A percentile compares a stretch with the other conserved stretches of the same genome.
phyloP scores from a whole-genome alignment of 164 flowering plant species.

The Litsea cubeba region DNA sequence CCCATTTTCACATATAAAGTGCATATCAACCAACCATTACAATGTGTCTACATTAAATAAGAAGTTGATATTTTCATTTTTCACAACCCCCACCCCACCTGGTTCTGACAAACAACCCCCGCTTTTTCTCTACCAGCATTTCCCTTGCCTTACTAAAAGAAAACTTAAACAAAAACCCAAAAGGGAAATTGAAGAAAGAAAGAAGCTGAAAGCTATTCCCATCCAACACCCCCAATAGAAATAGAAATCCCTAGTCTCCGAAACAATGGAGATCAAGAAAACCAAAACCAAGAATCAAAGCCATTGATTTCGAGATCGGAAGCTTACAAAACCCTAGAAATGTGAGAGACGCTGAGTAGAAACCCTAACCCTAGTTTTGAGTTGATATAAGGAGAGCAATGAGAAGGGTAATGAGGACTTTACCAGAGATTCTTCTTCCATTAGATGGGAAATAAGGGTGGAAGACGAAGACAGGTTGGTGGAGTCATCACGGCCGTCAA shows the following conservation, averaged over 20 bases:
- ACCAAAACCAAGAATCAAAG: neutral
- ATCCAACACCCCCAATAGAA: neutral
- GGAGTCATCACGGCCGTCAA: too few species aligned
- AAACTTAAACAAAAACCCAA: neutral
- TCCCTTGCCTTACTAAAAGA: neutral
- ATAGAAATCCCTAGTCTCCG: neutral
- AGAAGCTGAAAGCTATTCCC: neutral
- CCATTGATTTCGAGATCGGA: slow-evolving; percentile 1
- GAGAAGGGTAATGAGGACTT: too few species aligned
- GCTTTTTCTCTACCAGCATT: neutral
- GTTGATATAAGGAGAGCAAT: too few species aligned
- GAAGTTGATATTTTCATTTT: neutral
- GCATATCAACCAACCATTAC: neutral
- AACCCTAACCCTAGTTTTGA: too few species aligned
- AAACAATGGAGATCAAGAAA: neutral
- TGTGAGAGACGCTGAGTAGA: too few species aligned
- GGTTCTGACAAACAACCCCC: neutral
- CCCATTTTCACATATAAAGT: neutral
- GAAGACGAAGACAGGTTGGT: too few species aligned
- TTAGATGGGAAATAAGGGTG: too few species aligned
- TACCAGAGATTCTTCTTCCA: too few species aligned
- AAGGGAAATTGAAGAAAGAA: neutral
- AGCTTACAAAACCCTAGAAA: too few species aligned
- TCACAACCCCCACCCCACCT: neutral
- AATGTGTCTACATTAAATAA: neutral